Conservation (phyloP, 768 basidiomycete genomes). For the Leucosporidium scottii region DNA sequence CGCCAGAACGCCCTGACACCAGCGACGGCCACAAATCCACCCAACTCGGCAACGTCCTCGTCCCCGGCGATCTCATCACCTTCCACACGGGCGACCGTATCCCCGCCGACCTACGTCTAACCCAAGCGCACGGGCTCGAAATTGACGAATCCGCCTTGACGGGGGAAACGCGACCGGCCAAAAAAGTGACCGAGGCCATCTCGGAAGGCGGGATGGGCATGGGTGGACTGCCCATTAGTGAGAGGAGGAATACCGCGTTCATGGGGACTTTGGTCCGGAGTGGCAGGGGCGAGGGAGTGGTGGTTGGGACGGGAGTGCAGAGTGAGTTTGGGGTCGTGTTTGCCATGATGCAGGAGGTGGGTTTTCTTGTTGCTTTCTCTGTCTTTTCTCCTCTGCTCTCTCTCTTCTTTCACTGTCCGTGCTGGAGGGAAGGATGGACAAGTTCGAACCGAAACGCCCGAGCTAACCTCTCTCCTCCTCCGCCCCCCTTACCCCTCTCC, state of each 20-base stretch:
- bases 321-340: slow-evolving; percentile 97
- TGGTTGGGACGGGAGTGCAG: slow-evolving; percentile 73
- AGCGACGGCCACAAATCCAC: slow-evolving; percentile 62
- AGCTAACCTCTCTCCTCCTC: too few relatives aligned
- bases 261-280: slow-evolving; percentile 94
- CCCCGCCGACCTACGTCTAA: slow-evolving; percentile 82
- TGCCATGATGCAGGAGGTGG: slow-evolving; percentile 93
- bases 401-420: too few relatives aligned
- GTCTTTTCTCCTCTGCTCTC: too few relatives aligned
- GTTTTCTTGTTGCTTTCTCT: slow-evolving; percentile 24
- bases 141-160: slow-evolving; percentile 94
- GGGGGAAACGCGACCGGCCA: slow-evolving; percentile 77
- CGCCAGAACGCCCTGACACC: too few relatives aligned
- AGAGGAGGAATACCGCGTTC: slow-evolving; percentile 78
- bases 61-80: slow-evolving; percentile 85
- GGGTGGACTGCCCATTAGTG: slow-evolving; percentile 56
- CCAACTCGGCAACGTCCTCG: slow-evolving; percentile 91
- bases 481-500: too few relatives aligned
- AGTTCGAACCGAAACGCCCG: too few relatives aligned
- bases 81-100: slow-evolving; percentile 88
- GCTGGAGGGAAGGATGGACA: too few relatives aligned
- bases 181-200: slow-evolving; percentile 54
- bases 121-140: slow-evolving; percentile 75
- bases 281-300: slow-evolving; percentile 76
- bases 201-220: slow-evolving; percentile 49